Evolutionary conservation across 2,329 filamentous ascomycete genomes (phyloP), one percentile per base, ranked within the genome.

Genomic region (Colletotrichum cordylinicola): DNA sequence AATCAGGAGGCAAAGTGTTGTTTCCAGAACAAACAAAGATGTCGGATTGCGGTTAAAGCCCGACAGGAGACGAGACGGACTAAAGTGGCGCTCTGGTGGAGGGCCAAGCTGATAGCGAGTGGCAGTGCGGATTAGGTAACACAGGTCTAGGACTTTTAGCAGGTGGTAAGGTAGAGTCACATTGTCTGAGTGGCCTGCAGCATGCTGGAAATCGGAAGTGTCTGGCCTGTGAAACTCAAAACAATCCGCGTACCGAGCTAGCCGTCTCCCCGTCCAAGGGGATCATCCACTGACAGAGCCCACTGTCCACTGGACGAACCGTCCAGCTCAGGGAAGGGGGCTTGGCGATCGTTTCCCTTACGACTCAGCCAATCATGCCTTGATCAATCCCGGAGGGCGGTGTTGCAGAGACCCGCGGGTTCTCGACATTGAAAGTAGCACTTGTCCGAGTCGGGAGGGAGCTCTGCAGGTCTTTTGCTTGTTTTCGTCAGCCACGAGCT

Each of bases 101-200:
- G 68, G 72, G 55, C 72, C 61, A 71, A 60, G 68, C 21, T 27
- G 69, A 67, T 48, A 48, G 21, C 18, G 21, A 29, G 67, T 71
- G 70, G 73, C 72, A 62, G 72, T 75, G 61, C 68, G 61, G 68
- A 61, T 75, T 72, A 75, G 72, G 68, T 75, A 75, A 75, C 37
- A 71, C 61, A 29, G 9, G 52, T 4, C 18, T 67, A 37, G 39
- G 62, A 18, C 29, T 9, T 2, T 10, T 27, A 24, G 35, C 61
- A 65, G 13, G 21, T 43, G 39, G 39, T n/a, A 43, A 18, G 39
- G 39, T n/a, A 43, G 39, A 35, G 56, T 31, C 24, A 62, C 43
- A 27, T 70, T 69, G 65, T 33, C 60, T 39, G 60, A 39, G 35
- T 37, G 31, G 60, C 33, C 13, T 39, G 60, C 60, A 37, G 52